Evolutionary conservation across 306 rosid genomes (phyloP), one percentile per base, ranked within the genome.

Genomic region (Lathyrus tuberosus): DNA sequence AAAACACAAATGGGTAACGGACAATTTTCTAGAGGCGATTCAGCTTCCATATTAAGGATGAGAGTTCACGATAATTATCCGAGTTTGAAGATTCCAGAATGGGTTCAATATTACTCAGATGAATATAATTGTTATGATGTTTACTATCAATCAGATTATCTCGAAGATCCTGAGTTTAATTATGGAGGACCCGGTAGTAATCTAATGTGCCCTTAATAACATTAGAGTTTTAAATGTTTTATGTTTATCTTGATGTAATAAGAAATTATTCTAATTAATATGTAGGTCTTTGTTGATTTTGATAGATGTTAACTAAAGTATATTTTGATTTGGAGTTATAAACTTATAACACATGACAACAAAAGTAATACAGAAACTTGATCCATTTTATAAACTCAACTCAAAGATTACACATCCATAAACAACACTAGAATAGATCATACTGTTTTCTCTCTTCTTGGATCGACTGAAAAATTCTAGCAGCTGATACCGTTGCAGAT

Each of bases 401-500:
- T 61, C 48, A 52, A 69, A 52, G 26, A 40, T 13, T 71, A 30
- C 59, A 44, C 18, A 8, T 43, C 17, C 54, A 52, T 30, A 20
- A 66, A 71, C 71, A 61, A 44, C 46, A 71, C 71, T 79, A 75
- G 16, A 71, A 62, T 11, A 43, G 38, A 52, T 88, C 92, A 24
- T 47, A 28, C 72, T 87, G 95, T 69, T 86, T 80, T 73, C 99
- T 89, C 84, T 91, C 99, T 67, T 86, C 87, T 79, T 95, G 99
- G 69, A 95, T 91, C 11, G 90, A 87, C 33, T 78, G 96, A 82
- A 95, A 95, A 77, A 95, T 95, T 74, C 96, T 85, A 53, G 97
- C 96, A 3, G 97, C 99, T 10, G 99, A 95, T 71, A 79, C 96
- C 1, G 90, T 89, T 10, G 99, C 99, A 24, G 87, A 61, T 80